These are phyloP conservation scores for Xerocomellus chrysenteron DNA, from an alignment of 768 basidiomycete species.

Conservation along the genomic window DNA sequence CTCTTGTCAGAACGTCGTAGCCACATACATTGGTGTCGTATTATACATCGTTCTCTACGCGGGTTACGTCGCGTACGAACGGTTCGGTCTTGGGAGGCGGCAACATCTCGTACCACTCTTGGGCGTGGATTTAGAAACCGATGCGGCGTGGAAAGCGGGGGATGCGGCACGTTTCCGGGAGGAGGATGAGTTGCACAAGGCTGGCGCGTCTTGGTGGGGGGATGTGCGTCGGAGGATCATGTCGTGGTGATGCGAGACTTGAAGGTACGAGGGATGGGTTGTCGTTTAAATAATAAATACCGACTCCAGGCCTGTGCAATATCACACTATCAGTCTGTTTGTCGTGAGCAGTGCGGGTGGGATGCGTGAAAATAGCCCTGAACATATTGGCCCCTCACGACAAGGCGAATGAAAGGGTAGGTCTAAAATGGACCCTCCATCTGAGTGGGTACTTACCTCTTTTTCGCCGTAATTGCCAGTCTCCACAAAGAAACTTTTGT, in stretches of 20 bases:
- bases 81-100: slow-evolving; percentile 27
- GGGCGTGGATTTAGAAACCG: slow-evolving; percentile 51
- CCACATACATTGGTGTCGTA: slow-evolving; percentile 53
- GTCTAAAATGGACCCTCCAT: neutral
- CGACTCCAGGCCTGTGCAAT: neutral
- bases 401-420: neutral
- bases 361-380: neutral
- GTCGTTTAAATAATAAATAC: neutral
- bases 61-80: slow-evolving; percentile 44
- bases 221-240: neutral
- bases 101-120: slow-evolving; percentile 41
- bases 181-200: slow-evolving; percentile 21
- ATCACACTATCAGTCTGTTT: neutral
- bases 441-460: neutral
- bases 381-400: neutral
- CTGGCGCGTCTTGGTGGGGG: neutral
- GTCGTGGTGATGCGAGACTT: neutral
- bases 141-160: slow-evolving; percentile 52
- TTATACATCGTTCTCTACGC: slow-evolving; percentile 46
- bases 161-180: slow-evolving; percentile 39
- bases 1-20: slow-evolving; percentile 46
- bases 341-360: neutral
- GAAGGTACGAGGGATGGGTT: neutral
- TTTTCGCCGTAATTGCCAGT: neutral
- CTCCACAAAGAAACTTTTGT: neutral